A percentile compares a stretch with the other conserved stretches of the same genome.
phyloP scores from a whole-genome alignment of 306 rosid species.

The Elaeagnus macrophylla region DNA sequence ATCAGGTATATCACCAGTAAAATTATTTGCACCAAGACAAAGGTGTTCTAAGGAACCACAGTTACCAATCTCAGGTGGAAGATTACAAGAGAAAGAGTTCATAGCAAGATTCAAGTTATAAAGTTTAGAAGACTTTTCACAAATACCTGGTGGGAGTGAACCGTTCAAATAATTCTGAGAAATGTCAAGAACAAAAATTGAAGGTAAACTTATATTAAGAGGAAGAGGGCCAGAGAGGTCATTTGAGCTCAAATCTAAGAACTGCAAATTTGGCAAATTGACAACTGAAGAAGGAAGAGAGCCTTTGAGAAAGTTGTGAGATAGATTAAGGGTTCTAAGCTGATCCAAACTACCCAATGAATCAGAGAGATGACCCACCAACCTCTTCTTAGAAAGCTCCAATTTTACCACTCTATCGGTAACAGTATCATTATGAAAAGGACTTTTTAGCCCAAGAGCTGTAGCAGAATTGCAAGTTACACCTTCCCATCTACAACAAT shows the following conservation, averaged over 20 bases:
- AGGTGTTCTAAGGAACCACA: conserved; percentile 30
- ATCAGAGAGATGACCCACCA: conserved; percentile 25
- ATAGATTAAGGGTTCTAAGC: conserved; percentile 35
- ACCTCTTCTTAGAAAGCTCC: conserved; percentile 20
- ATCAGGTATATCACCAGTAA: conserved; percentile 26
- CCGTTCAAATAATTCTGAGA: conserved; percentile 32
- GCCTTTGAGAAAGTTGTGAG: conserved; percentile 26
- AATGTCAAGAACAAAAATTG: conserved; percentile 23
- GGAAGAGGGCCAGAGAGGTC: conserved; percentile 24
- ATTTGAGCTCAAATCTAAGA: conserved; percentile 34
- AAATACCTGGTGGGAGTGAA: conserved; percentile 23
- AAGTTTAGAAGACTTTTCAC: conserved; percentile 19
- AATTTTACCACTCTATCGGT: conserved; percentile 24
- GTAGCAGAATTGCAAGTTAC: conserved; percentile 24
- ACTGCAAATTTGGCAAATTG: conserved; percentile 19
- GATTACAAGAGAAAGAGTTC: conserved; percentile 27
- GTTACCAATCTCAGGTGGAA: conserved; percentile 27
- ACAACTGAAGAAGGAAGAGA: conserved; percentile 27
- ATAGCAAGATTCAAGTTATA: conserved; percentile 23
- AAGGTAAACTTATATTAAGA: conserved; percentile 13
- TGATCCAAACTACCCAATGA: conserved; percentile 29
- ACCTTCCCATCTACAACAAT: conserved; percentile 41
- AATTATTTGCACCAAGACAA: conserved; percentile 20
- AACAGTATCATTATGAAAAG: neutral
- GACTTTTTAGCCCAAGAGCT: conserved; percentile 8